phyloP scores from a whole-genome alignment of 1,284 basidiomycete genomes.

The Tilletiaria anomala region DNA sequence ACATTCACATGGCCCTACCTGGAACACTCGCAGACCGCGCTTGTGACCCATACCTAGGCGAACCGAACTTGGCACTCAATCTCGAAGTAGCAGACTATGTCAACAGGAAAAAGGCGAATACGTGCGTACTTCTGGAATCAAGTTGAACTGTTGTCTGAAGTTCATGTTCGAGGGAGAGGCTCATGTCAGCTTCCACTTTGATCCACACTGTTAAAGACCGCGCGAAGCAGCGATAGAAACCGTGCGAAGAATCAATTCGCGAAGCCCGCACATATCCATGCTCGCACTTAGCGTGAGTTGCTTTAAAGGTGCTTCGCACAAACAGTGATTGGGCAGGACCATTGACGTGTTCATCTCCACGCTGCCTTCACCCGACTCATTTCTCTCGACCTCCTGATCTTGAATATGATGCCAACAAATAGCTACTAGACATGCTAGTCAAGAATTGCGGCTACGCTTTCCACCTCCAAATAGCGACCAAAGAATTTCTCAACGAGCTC shows the following conservation, averaged over 20 bases:
- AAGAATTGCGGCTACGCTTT: slow-evolving; percentile 92
- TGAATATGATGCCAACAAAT: slow-evolving; percentile 1
- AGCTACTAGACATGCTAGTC: slow-evolving; percentile 77
- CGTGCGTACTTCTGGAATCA: slow-evolving; percentile 53
- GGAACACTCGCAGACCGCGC: slow-evolving; percentile 52
- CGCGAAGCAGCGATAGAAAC: slow-evolving; percentile 75
- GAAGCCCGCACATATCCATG: slow-evolving; percentile 75
- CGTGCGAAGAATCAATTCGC: slow-evolving; percentile 67
- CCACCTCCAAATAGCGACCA: slow-evolving; percentile 93
- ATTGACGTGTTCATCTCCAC: background rate
- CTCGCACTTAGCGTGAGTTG: slow-evolving; percentile 47
- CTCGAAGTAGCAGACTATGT: slow-evolving; percentile 86
- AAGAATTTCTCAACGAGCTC: slow-evolving; percentile 96
- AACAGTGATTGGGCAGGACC: too few species aligned
- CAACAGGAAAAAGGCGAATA: slow-evolving; percentile 92
- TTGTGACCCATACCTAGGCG: slow-evolving; percentile 69
- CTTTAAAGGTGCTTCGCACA: too few species aligned
- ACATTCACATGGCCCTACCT: background rate
- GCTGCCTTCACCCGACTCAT: background rate
- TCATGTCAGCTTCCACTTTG: background rate
- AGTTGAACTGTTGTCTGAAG: too few species aligned
- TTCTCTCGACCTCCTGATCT: background rate
- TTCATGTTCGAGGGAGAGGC: background rate
- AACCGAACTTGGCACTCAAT: slow-evolving; percentile 82
- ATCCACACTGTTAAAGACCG: slow-evolving; percentile 41